A percentile compares a stretch with the other conserved stretches of the same genome.
Evolutionary conservation across 345 rosid genomes (phyloP).

Genomic region (Citrus reticulata): DNA sequence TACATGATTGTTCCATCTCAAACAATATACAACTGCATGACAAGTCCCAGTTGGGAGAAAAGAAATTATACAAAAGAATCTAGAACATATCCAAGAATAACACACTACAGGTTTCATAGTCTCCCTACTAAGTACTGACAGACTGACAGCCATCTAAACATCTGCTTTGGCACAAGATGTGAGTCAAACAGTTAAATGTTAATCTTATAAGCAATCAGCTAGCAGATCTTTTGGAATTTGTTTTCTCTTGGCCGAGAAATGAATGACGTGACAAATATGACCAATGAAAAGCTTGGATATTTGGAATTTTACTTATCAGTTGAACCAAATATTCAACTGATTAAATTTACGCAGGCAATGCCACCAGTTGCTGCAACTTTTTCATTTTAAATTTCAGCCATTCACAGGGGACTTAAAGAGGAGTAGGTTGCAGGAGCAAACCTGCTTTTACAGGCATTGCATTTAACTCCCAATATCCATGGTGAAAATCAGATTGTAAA

Average conservation of each 20-base stretch:
- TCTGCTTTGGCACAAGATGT: background rate
- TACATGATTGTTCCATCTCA: background rate
- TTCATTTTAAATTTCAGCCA: too few relatives aligned
- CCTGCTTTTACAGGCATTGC: background rate
- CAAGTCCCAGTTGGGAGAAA: background rate
- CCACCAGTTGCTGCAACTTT: background rate
- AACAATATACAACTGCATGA: background rate
- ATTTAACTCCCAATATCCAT: background rate
- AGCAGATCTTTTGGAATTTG: background rate
- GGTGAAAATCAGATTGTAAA: background rate
- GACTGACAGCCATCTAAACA: too few relatives aligned
- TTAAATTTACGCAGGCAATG: background rate
- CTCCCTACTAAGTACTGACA: background rate
- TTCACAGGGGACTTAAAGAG: background rate
- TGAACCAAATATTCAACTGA: background rate
- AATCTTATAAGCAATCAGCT: background rate
- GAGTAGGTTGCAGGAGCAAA: background rate
- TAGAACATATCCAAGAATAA: background rate
- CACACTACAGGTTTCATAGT: background rate
- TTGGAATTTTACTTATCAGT: background rate
- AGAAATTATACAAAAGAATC: background rate
- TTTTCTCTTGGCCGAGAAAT: background rate
- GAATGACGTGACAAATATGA: background rate
- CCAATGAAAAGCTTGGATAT: background rate
- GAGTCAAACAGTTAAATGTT: background rate